Percentiles rank a stretch among this genome's conserved stretches.
These are phyloP conservation scores for Solanum corneliomulleri DNA, from an alignment of 257 asterid species.

Conservation along the genomic window DNA sequence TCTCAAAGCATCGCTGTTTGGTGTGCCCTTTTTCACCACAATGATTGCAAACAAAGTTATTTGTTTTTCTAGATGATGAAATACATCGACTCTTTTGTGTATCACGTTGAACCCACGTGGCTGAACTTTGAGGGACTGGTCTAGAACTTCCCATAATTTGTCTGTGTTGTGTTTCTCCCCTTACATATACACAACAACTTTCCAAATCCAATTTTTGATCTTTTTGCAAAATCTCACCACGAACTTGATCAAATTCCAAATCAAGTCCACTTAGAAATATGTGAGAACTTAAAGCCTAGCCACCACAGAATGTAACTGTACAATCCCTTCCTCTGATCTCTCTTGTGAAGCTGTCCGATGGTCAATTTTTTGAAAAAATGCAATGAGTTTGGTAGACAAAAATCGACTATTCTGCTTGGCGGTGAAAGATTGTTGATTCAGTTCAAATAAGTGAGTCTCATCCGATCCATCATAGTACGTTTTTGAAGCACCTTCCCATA, in stretches of 20 bases:
- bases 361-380: too few relatives aligned
- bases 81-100: background rate
- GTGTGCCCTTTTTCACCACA: background rate
- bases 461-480: background rate
- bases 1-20: background rate
- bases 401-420: background rate
- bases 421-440: background rate
- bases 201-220: too few relatives aligned
- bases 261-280: too few relatives aligned
- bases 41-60: background rate
- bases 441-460: background rate
- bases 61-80: background rate
- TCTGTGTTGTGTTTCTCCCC: background rate
- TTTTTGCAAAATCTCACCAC: too few relatives aligned
- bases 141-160: too few relatives aligned
- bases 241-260: too few relatives aligned
- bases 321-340: too few relatives aligned
- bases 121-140: too few relatives aligned
- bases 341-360: background rate
- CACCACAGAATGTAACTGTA: too few relatives aligned
- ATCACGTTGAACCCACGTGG: too few relatives aligned
- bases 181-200: too few relatives aligned
- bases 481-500: background rate
- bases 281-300: too few relatives aligned
- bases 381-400: background rate